Evolutionary conservation across 306 rosid species (phyloP), one percentile per base, ranked within the genome.

Genomic region (Sophora flavescens): DNA sequence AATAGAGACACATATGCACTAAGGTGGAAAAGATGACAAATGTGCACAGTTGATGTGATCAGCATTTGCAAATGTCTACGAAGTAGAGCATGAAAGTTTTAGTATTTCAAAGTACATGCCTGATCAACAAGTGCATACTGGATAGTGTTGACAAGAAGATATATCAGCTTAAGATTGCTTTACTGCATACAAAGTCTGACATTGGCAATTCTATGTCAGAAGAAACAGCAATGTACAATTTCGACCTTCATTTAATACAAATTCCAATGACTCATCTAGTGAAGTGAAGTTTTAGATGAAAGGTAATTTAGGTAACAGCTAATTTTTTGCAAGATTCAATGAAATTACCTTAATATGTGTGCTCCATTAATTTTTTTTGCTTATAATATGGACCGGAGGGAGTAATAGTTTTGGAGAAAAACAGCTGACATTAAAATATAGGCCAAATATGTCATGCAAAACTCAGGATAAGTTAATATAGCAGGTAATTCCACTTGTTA

Each of bases 391-490:
- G n/a, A n/a, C n/a, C n/a, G n/a, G n/a, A n/a, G n/a, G n/a, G n/a
- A n/a, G n/a, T n/a, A 58, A n/a, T 39, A 39, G 16, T 32, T 51
- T 13, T 33, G 58, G 15, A 63, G 50, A 74, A 13, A 3, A 38
- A 39, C 6, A 47, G 16, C 15, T 50, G 48, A 79, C 22, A 50
- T 70, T 17, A n/a, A n/a, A n/a, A 28, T 14, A 39, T 26, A 48
- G 18, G 36, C 17, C 30, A 47, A 57, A 54, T 47, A 18, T 7
- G 18, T 14, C 58, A 28, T 53, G 12, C 47, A 33, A 66, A 35
- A 48, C 32, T 79, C 66, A 33, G 63, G 63, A 48, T 67, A 69
- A 45, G 70, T 30, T 65, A 71, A 68, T 58, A 10, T 38, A 14
- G 3, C 28, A 45, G 16, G 51, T 42, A 58, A 51, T 66, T 53